Percentiles rank a stretch among this genome's conserved stretches.
phyloP scores from a whole-genome alignment of 768 basidiomycete species.

The Trametes sanguinea region DNA sequence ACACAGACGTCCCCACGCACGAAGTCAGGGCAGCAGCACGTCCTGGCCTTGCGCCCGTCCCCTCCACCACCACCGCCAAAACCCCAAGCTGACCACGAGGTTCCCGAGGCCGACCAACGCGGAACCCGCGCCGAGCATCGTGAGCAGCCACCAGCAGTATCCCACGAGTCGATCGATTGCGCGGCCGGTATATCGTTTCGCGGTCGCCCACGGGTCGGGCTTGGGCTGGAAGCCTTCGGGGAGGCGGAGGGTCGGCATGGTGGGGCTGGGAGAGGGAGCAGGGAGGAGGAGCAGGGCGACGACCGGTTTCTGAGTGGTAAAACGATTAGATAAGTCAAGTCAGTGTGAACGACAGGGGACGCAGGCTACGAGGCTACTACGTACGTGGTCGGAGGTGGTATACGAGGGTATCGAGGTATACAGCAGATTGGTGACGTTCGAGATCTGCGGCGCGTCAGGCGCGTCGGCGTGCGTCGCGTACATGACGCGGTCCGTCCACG shows the following conservation, averaged over 20 bases:
- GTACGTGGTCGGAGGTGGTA: conserved; percentile 87
- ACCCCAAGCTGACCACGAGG: conserved; percentile 64
- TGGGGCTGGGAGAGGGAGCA: conserved; percentile 29
- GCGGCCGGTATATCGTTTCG: conserved; percentile 69
- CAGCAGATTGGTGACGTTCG: conserved; percentile 62
- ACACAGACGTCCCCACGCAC: background rate
- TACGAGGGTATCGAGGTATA: conserved; percentile 85
- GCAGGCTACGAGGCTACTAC: conserved; percentile 29
- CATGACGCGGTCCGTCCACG: conserved; percentile 93
- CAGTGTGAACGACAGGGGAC: background rate
- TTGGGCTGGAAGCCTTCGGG: conserved; percentile 51
- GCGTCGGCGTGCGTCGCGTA: conserved; percentile 77
- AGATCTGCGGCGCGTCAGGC: conserved; percentile 49
- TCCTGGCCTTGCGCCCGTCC: conserved; percentile 3
- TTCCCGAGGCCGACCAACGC: conserved; percentile 70
- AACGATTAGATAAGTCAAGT: background rate
- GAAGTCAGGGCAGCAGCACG: conserved; percentile 7
- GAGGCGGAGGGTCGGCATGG: conserved; percentile 49
- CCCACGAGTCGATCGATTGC: conserved; percentile 75
- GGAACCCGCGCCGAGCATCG: conserved; percentile 77
- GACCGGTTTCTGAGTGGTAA: conserved; percentile 75
- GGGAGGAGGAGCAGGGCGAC: conserved; percentile 72
- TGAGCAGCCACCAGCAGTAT: conserved; percentile 74
- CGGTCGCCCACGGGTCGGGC: conserved; percentile 52
- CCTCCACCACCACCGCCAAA: conserved; percentile 62